phyloP scores from a whole-genome alignment of 331 rosid genomes.

The Malus hybrid region DNA sequence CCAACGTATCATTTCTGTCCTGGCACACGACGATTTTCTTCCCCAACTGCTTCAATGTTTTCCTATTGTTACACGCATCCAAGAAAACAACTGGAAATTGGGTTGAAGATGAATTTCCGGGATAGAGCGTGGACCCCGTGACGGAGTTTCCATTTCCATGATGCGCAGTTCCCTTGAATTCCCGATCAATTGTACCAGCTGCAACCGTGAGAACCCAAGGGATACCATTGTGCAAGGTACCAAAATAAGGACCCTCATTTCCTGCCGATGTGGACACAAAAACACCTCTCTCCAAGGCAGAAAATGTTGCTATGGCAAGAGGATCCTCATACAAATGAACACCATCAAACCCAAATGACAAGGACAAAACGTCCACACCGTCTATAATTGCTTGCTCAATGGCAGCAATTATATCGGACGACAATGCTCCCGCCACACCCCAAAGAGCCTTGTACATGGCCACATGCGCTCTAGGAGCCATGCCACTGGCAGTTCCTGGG shows the following conservation, averaged over 20 bases:
- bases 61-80: slow-evolving; percentile 23
- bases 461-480: slow-evolving; percentile 56
- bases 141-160: slow-evolving; percentile 34
- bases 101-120: slow-evolving; percentile 17
- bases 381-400: slow-evolving; percentile 63
- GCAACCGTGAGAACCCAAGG: slow-evolving; percentile 84
- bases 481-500: slow-evolving; percentile 45
- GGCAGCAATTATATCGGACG: slow-evolving; percentile 65
- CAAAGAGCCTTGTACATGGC: slow-evolving; percentile 69
- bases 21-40: slow-evolving; percentile 54
- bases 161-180: slow-evolving; percentile 25
- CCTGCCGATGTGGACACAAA: slow-evolving; percentile 69
- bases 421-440: slow-evolving; percentile 8
- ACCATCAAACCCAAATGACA: slow-evolving; percentile 46
- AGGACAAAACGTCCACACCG: slow-evolving; percentile 66
- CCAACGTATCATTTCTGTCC: slow-evolving; percentile 12
- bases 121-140: slow-evolving; percentile 41
- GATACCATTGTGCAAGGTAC: slow-evolving; percentile 51
- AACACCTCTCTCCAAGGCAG: slow-evolving; percentile 54
- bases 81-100: slow-evolving; percentile 38
- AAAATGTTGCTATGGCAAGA: slow-evolving; percentile 63
- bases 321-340: slow-evolving; percentile 46
- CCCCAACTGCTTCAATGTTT: slow-evolving; percentile 22
- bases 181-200: slow-evolving; percentile 53
- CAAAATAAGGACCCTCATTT: slow-evolving; percentile 35